These are phyloP conservation scores for Ganoderma lucidum DNA, from an alignment of 1,284 basidiomycete genomes.

Conservation along the genomic window DNA sequence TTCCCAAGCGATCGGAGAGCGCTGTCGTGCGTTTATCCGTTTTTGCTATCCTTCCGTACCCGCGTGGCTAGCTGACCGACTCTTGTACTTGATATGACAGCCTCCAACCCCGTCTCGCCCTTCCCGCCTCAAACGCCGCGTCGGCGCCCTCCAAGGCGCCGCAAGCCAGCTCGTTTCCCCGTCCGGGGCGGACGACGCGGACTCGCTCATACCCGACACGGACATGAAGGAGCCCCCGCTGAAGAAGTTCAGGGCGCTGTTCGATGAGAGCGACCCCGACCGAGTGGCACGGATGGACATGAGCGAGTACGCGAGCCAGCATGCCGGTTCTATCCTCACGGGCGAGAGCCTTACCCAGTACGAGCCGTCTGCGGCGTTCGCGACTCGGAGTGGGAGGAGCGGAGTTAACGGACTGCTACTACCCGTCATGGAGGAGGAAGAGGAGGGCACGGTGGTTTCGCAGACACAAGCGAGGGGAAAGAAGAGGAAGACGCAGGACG, in stretches of 20 bases:
- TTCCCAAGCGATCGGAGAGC: slow-evolving; percentile 13
- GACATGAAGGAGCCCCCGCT: slow-evolving; percentile 57
- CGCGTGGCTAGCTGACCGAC: not conserved
- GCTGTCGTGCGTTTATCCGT: slow-evolving; percentile 23
- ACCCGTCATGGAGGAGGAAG: slow-evolving; percentile 33
- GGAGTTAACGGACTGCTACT: slow-evolving; percentile 13
- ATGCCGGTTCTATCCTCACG: slow-evolving; percentile 17
- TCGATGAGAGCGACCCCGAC: slow-evolving; percentile 70
- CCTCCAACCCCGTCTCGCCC: slow-evolving; percentile 37
- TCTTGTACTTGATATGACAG: slow-evolving; percentile 11
- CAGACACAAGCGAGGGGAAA: slow-evolving; percentile 46
- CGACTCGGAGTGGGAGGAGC: slow-evolving; percentile 2
- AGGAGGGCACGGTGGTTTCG: slow-evolving; percentile 32
- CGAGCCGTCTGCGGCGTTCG: slow-evolving; percentile 23
- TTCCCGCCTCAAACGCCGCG: slow-evolving; percentile 50
- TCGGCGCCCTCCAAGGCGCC: slow-evolving; percentile 32
- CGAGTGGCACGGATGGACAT: slow-evolving; percentile 37
- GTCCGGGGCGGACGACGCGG: slow-evolving; percentile 19
- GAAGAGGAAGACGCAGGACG: slow-evolving; percentile 30
- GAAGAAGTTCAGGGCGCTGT: slow-evolving; percentile 76
- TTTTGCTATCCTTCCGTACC: not conserved
- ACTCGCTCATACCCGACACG: slow-evolving; percentile 39
- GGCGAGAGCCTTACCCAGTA: slow-evolving; percentile 49
- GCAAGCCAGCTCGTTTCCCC: slow-evolving; percentile 29
- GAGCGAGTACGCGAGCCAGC: slow-evolving; percentile 35